Evolutionary conservation across 352 stramenopile species (phyloP).

Genomic region (Stramenopiles sp.): DNA sequence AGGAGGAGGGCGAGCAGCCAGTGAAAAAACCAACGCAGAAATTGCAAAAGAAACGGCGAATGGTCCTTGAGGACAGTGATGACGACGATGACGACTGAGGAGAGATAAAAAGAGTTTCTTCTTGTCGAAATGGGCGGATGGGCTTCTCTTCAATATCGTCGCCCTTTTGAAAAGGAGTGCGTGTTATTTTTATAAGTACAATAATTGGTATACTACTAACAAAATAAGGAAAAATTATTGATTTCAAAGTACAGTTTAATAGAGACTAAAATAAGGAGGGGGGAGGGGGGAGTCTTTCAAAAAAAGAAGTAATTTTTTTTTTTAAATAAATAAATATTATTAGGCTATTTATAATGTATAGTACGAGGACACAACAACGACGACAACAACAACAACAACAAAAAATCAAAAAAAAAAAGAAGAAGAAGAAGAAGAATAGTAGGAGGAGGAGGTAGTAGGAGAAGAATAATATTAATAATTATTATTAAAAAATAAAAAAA

Average conservation of each 20-base stretch:
- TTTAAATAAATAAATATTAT: no score
- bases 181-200: background rate
- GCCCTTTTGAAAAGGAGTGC: no score
- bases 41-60: background rate
- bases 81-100: background rate
- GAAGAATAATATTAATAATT: background rate
- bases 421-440: no score
- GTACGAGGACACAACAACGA: no score
- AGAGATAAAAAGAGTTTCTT: background rate
- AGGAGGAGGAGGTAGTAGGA: background rate
- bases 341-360: no score
- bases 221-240: background rate
- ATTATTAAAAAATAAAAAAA: background rate
- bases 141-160: no score
- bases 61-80: background rate
- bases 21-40: conserved; percentile 2
- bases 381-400: no score
- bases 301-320: no score
- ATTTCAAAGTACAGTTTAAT: background rate
- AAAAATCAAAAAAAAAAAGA: no score
- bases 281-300: no score
- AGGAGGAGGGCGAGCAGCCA: background rate
- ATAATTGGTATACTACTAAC: background rate
- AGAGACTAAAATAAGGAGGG: no score
- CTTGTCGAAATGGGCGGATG: background rate